These are phyloP conservation scores for Aspergillus niger DNA, from an alignment of 2,329 filamentous ascomycete genomes.

Conservation along the genomic window DNA sequence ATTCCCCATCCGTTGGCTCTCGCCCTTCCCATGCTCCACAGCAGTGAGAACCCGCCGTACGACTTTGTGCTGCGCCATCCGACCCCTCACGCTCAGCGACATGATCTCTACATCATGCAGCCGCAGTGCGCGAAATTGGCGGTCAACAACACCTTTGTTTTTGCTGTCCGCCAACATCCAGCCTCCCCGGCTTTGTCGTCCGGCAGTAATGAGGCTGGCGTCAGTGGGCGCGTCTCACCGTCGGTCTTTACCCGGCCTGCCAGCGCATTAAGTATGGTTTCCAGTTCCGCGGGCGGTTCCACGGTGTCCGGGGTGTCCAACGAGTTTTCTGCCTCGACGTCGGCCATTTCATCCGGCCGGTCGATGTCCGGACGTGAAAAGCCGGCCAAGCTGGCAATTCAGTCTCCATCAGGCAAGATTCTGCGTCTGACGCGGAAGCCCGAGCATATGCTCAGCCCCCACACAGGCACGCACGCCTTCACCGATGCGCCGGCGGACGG, in stretches of 20 bases:
- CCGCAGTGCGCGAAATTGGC: slow-evolving; percentile 88
- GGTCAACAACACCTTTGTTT: slow-evolving; percentile 97
- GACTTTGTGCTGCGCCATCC: slow-evolving; percentile 92
- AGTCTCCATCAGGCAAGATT: slow-evolving; percentile 93
- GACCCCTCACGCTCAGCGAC: slow-evolving; percentile 93
- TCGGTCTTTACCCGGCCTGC: slow-evolving; percentile 56
- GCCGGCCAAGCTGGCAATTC: slow-evolving; percentile 92
- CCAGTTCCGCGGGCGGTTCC: slow-evolving; percentile 55
- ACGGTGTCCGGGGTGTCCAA: slow-evolving; percentile 50
- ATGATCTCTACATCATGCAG: slow-evolving; percentile 95
- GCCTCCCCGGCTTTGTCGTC: slow-evolving; percentile 56
- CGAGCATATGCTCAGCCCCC: slow-evolving; percentile 46
- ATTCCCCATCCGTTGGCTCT: slow-evolving; percentile 91
- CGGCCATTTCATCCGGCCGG: slow-evolving; percentile 57
- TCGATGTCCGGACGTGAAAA: slow-evolving; percentile 58
- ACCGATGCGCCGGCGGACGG: slow-evolving; percentile 50
- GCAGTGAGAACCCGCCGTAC: slow-evolving; percentile 89
- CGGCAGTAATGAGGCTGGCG: slow-evolving; percentile 34
- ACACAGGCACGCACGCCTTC: slow-evolving; percentile 33
- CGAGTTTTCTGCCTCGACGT: slow-evolving; percentile 45
- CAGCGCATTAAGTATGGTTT: slow-evolving; percentile 63
- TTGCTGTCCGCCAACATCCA: slow-evolving; percentile 90
- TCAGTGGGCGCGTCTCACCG: slow-evolving; percentile 52
- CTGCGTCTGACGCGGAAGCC: slow-evolving; percentile 62
- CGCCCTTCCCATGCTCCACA: slow-evolving; percentile 84